phyloP scores from a whole-genome alignment of 345 rosid species.

The Pugionium cornutum region DNA sequence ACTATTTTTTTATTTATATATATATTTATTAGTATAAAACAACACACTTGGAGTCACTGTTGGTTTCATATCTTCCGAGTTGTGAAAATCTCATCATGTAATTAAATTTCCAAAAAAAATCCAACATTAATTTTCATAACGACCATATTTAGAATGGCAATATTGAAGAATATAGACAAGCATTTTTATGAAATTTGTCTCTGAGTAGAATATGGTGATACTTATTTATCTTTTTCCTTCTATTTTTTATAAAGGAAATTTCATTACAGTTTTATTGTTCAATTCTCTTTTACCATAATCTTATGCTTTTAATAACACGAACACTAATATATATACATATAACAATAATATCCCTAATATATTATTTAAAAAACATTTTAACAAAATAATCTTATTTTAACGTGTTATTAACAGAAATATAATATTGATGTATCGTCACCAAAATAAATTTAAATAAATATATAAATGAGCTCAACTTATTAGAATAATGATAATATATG shows the following conservation, averaged over 20 bases:
- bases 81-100: constrained; percentile 1
- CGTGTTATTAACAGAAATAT: too few species aligned
- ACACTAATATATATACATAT: background rate
- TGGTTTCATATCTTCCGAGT: constrained; percentile 11
- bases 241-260: background rate
- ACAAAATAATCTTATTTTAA: too few species aligned
- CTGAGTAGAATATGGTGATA: constrained; percentile 5
- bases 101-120: background rate
- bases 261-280: constrained; percentile 31
- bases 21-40: constrained; percentile 25
- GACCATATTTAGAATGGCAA: constrained; percentile 1
- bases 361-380: too few species aligned
- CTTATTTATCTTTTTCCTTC: constrained; percentile 4
- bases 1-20: background rate
- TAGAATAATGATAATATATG: too few species aligned
- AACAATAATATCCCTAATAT: too few species aligned
- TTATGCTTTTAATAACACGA: constrained; percentile 20
- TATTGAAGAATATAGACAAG: background rate
- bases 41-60: constrained; percentile 30
- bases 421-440: too few species aligned
- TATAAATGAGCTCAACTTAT: too few species aligned
- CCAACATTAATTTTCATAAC: too few species aligned
- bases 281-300: constrained; percentile 27
- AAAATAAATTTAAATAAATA: too few species aligned
- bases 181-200: constrained; percentile 30